Conservation (phyloP, 129 eudicot species). For the Apium graveolens region DNA sequence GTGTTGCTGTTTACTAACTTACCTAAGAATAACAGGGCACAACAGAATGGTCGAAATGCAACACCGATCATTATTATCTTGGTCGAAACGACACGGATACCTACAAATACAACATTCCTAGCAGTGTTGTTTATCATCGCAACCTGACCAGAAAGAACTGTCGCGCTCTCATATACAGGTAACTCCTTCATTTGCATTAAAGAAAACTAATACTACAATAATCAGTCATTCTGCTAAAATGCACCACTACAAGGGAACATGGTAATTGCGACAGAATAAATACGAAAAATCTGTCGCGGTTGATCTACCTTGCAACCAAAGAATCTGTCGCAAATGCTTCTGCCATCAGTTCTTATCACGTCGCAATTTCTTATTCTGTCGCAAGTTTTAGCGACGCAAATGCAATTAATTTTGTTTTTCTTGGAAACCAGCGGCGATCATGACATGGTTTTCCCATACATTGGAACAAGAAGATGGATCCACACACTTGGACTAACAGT, state of each 20-base stretch:
- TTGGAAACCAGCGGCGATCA: slow-evolving; percentile 30
- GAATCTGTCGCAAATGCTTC: too few relatives aligned
- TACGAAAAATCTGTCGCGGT: too few relatives aligned
- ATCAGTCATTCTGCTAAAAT: neutral
- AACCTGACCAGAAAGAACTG: neutral
- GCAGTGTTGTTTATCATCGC: slow-evolving; percentile 2
- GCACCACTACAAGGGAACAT: too few relatives aligned
- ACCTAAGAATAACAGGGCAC: neutral
- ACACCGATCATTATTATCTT: neutral
- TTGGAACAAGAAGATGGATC: slow-evolving; percentile 24
- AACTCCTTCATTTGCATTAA: neutral
- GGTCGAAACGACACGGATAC: neutral
- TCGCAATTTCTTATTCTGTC: too few relatives aligned
- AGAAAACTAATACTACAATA: neutral
- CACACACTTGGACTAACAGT: neutral
- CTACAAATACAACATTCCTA: slow-evolving; percentile 1
- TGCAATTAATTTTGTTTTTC: neutral
- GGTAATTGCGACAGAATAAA: too few relatives aligned
- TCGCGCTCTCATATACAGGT: slow-evolving; percentile 8
- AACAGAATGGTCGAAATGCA: neutral
- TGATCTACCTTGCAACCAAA: too few relatives aligned
- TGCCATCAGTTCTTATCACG: too few relatives aligned
- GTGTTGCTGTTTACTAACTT: neutral
- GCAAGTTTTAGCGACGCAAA: too few relatives aligned
- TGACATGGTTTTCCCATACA: slow-evolving; percentile 27